phyloP scores from a whole-genome alignment of 192 early-diverging fungal species.

The Linnemannia exigua region DNA sequence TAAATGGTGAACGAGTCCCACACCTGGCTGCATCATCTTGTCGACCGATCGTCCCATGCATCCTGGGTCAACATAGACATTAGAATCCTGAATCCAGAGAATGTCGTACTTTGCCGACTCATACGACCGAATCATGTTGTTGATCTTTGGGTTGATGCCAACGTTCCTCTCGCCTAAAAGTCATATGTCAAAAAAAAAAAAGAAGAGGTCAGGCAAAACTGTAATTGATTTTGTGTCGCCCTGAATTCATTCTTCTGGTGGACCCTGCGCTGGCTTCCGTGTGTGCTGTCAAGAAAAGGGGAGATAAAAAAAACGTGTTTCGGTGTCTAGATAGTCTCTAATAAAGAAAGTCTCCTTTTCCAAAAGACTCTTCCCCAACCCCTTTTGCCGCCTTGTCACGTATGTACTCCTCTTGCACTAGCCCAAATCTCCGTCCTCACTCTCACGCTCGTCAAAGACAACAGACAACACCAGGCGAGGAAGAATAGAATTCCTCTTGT shows the following conservation, averaged over 20 bases:
- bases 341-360: too few relatives aligned
- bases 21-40: conserved; percentile 72
- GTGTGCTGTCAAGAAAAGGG: background rate
- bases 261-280: background rate
- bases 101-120: conserved; percentile 84
- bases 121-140: conserved; percentile 91
- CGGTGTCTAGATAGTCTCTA: too few relatives aligned
- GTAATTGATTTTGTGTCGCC: background rate
- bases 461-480: background rate
- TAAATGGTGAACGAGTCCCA: conserved; percentile 96
- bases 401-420: too few relatives aligned
- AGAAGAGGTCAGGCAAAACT: background rate
- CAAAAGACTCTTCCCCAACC: too few relatives aligned
- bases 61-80: conserved; percentile 84
- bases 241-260: background rate
- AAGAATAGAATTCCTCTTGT: conserved; percentile 24
- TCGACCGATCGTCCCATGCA: conserved; percentile 87
- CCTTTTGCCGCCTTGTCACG: too few relatives aligned
- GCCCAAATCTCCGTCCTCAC: too few relatives aligned
- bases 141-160: conserved; percentile 97
- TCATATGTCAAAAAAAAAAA: background rate
- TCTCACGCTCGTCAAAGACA: background rate
- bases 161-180: conserved; percentile 55
- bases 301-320: background rate
- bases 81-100: conserved; percentile 96